phyloP scores from a whole-genome alignment of 306 rosid genomes.

The Lathyrus tuberosus region DNA sequence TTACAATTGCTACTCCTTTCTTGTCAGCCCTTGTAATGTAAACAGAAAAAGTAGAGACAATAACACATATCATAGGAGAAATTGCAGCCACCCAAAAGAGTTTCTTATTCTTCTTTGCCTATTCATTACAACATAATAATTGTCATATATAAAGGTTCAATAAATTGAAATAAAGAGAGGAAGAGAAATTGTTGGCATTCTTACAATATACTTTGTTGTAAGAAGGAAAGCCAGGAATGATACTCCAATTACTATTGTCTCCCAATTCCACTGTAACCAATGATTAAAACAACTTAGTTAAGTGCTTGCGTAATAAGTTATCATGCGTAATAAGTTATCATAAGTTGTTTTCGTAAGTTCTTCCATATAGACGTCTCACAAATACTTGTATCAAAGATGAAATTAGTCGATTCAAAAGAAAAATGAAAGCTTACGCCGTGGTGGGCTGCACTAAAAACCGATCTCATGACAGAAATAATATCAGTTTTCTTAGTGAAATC shows the following conservation, averaged over 20 bases:
- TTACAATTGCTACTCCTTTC: conserved; percentile 74
- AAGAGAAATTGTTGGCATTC: conserved; percentile 29
- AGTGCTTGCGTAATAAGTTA: too few relatives aligned
- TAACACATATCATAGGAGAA: conserved; percentile 76
- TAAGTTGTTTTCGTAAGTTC: too few relatives aligned
- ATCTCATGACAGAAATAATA: conserved; percentile 67
- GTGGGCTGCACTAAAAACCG: conserved; percentile 54
- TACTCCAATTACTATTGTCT: conserved; percentile 68
- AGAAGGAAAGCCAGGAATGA: conserved; percentile 71
- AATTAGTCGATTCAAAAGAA: background rate
- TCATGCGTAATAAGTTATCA: too few relatives aligned
- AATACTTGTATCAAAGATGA: background rate
- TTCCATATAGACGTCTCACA: too few relatives aligned
- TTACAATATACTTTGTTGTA: conserved; percentile 64
- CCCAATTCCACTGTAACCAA: conserved; percentile 86
- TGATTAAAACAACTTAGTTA: conserved; percentile 5
- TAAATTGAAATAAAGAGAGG: conserved; percentile 4
- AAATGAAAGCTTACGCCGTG: conserved; percentile 65
- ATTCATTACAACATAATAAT: conserved; percentile 3
- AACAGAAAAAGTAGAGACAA: conserved; percentile 71
- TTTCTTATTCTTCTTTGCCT: conserved; percentile 75
- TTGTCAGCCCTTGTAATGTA: conserved; percentile 72
- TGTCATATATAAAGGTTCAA: conserved; percentile 4
- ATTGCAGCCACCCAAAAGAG: conserved; percentile 82
- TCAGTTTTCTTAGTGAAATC: conserved; percentile 76